phyloP scores from a whole-genome alignment of 2,329 filamentous ascomycete genomes.

The Cercospora sp. region DNA sequence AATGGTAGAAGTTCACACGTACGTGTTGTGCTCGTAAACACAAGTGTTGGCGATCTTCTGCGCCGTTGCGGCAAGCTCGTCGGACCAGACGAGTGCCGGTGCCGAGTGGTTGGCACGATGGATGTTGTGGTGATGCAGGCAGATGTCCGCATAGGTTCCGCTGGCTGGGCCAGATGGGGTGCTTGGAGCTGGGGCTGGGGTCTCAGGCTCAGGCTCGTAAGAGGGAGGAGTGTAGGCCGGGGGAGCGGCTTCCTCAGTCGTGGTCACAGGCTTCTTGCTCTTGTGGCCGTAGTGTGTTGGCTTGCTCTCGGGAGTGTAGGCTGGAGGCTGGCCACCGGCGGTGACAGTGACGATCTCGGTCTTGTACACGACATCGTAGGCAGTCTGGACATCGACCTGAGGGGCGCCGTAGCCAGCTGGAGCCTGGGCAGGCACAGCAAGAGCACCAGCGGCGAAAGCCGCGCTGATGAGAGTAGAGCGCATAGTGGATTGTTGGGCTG shows the following conservation, averaged over 20 bases:
- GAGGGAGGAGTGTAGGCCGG: conserved; percentile 5
- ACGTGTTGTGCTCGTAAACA: conserved; percentile 74
- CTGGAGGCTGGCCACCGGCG: conserved; percentile 26
- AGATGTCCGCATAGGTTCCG: conserved; percentile 41
- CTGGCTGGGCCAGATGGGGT: conserved; percentile 19
- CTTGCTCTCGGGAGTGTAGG: conserved; percentile 19
- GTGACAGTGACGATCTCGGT: conserved; percentile 41
- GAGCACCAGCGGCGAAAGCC: conserved; percentile 40
- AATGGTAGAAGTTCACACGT: too few relatives aligned
- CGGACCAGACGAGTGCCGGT: conserved; percentile 64
- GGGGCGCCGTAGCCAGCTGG: conserved; percentile 8
- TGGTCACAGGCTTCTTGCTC: conserved; percentile 13
- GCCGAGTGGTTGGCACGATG: conserved; percentile 82
- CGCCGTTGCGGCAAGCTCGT: conserved; percentile 64
- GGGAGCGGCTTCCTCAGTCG: conserved; percentile 7
- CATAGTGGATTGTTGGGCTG: not conserved
- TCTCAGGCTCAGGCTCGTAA: conserved; percentile 7
- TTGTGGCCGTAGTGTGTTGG: conserved; percentile 30
- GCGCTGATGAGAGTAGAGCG: conserved; percentile 35
- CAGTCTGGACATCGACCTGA: conserved; percentile 28
- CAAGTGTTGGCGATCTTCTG: conserved; percentile 64
- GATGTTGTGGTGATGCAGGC: conserved; percentile 76
- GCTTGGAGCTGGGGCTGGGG: conserved; percentile 11
- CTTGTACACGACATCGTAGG: conserved; percentile 36
- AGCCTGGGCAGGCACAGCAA: conserved; percentile 37